phyloP scores from a whole-genome alignment of 768 basidiomycete species.

The Collybiopsis luxurians region DNA sequence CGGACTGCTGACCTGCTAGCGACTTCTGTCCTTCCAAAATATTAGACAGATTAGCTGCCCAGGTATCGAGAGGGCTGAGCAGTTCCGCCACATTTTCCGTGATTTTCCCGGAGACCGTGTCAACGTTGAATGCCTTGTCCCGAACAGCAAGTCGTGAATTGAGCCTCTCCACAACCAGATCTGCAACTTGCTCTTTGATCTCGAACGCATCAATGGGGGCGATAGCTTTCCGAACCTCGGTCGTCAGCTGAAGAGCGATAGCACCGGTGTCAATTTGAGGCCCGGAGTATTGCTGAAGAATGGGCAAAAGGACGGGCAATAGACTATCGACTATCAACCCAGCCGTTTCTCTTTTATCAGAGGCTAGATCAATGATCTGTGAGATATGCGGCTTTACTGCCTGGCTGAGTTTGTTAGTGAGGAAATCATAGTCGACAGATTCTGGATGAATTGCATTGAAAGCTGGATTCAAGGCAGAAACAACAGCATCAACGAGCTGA shows the following conservation, averaged over 20 bases:
- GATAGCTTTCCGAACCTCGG: slow-evolving; percentile 69
- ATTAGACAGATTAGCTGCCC: slow-evolving; percentile 36
- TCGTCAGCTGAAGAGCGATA: slow-evolving; percentile 56
- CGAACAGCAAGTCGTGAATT: slow-evolving; percentile 78
- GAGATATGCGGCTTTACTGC: slow-evolving; percentile 88
- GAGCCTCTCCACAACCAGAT: slow-evolving; percentile 82
- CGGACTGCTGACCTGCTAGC: slow-evolving; percentile 33
- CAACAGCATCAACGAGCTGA: slow-evolving; percentile 57
- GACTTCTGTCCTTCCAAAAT: slow-evolving; percentile 42
- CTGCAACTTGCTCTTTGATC: slow-evolving; percentile 87
- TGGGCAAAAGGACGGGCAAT: slow-evolving; percentile 58
- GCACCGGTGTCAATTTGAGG: slow-evolving; percentile 49
- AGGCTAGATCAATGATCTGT: slow-evolving; percentile 85
- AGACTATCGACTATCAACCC: slow-evolving; percentile 74
- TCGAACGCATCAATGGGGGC: slow-evolving; percentile 80
- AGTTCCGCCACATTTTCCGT: slow-evolving; percentile 47
- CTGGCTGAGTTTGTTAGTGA: slow-evolving; percentile 74
- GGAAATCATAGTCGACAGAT: slow-evolving; percentile 71
- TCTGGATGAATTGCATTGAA: slow-evolving; percentile 62
- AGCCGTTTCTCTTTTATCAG: slow-evolving; percentile 87
- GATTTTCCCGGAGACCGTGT: slow-evolving; percentile 54
- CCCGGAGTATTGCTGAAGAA: slow-evolving; percentile 21
- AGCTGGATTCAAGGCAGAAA: slow-evolving; percentile 55
- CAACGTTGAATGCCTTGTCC: slow-evolving; percentile 67
- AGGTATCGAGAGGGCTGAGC: slow-evolving; percentile 37